A percentile compares a stretch with the other conserved stretches of the same genome.
These are phyloP conservation scores for Cyclotella cryptica DNA, from an alignment of 108 stramenopile species.

Conservation along the genomic window DNA sequence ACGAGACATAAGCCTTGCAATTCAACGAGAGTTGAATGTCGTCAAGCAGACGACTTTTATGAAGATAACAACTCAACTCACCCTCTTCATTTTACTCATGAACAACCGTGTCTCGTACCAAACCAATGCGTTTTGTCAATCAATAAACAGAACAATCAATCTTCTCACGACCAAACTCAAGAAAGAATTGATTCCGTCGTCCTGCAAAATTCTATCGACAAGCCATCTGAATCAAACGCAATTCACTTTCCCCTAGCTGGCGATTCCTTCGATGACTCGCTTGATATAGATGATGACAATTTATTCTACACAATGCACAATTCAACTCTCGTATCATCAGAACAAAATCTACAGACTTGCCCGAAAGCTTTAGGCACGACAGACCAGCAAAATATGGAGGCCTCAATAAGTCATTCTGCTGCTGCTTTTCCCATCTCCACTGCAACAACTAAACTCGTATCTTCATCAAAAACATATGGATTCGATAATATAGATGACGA, in stretches of 20 bases:
- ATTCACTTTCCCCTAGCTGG: background rate
- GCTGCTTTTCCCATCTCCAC: too few relatives aligned
- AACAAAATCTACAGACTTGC: background rate
- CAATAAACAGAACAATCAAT: background rate
- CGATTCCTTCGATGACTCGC: conserved; percentile 23
- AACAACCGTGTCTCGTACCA: background rate
- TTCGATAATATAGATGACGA: too few relatives aligned
- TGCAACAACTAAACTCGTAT: too few relatives aligned
- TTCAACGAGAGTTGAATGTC: too few relatives aligned
- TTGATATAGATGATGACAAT: conserved; percentile 18
- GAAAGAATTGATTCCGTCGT: background rate
- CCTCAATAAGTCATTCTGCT: too few relatives aligned
- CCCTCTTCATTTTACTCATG: background rate
- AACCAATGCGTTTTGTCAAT: background rate
- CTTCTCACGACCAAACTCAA: background rate
- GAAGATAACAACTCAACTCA: background rate
- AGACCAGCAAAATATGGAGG: background rate
- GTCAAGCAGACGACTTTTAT: background rate
- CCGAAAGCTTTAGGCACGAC: background rate
- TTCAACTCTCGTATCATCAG: background rate
- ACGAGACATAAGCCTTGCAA: background rate
- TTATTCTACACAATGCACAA: background rate
- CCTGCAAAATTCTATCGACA: background rate
- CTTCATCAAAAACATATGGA: too few relatives aligned
- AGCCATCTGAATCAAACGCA: background rate